Evolutionary conservation across 2,329 filamentous ascomycete species (phyloP), one percentile per base, ranked within the genome.

Genomic region (Colletotrichum viniferum): DNA sequence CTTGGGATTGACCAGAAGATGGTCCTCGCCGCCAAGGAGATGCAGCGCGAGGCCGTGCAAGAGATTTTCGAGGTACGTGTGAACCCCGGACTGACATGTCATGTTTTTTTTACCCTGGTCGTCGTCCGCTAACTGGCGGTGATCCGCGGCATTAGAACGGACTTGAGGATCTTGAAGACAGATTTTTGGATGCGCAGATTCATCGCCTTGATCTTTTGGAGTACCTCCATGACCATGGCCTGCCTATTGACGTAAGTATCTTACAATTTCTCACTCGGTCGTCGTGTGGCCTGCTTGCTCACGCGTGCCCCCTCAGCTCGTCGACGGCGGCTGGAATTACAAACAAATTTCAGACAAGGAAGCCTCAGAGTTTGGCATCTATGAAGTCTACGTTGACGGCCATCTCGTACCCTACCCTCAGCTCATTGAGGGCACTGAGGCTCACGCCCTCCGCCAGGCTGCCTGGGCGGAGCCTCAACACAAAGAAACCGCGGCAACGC

Each of bases 181-280:
- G 81, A 71, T 88, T 87, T 73, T 83, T 85, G 70, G 86, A 89
- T 75, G 83, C 86, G 43, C 85, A 88, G 77, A 84, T 89, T 67
- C 84, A 85, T 60, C 85, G 87, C 69, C 81, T 87, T 60, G 87
- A 88, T 71, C 84, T 87, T 36, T 83, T 90, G 14, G 83, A 86
- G 71, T 80, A 84, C 16, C 81, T 90, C 56, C 81, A 85, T 55
- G 81, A 86, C 68, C 86, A 85, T 70, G 81, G 83, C 16, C 82
- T 90, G 18, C 88, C 89, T 1, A 81, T 86, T 18, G 87, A 90
- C 81, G 89, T 90, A 82, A 87, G 89, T 85, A 71, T 66, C 28
- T 68, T 68, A 28, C 9, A 21, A 62, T 64, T 18, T 30, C 18
- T 56, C 18, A 16, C 43, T 73, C 26, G 60, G 72, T 36, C 26